Conservation (phyloP, 441 rosid species). For the Gossypium davidsonii region DNA sequence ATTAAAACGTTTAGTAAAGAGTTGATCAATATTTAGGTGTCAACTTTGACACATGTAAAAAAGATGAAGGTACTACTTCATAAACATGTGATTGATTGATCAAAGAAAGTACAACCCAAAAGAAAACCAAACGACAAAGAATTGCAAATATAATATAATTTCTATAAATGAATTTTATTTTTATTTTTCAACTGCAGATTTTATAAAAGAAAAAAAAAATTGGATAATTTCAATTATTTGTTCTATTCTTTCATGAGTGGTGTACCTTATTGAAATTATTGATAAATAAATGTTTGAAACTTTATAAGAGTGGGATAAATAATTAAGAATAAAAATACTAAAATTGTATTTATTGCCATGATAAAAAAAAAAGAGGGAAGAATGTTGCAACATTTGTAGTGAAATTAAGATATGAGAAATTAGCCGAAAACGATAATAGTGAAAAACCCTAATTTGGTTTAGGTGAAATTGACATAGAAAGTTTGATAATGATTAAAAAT, state of each 20-base stretch:
- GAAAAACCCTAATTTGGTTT: not conserved
- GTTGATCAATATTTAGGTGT: not conserved
- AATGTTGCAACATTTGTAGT: not conserved
- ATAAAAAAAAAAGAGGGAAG: not conserved
- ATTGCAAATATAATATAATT: no score
- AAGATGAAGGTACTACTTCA: not conserved
- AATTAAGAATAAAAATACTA: not conserved
- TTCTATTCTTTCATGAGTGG: not conserved
- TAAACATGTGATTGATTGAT: not conserved
- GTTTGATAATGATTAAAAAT: not conserved
- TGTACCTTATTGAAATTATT: not conserved
- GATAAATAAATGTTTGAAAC: not conserved
- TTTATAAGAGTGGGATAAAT: not conserved
- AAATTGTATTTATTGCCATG: not conserved
- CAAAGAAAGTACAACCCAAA: not conserved
- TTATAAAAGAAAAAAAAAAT: not conserved
- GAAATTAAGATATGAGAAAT: not conserved
- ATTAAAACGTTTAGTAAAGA: no score
- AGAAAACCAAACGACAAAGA: not conserved
- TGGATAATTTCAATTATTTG: not conserved
- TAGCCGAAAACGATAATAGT: not conserved
- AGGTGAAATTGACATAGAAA: not conserved
- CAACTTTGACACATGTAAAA: not conserved
- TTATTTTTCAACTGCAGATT: not conserved
- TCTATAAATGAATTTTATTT: no score